Percentiles rank a stretch among this genome's conserved stretches.
These are phyloP conservation scores for Dictyostelium discoideum DNA, from an alignment of 78 protist genomes.

Conservation along the genomic window DNA sequence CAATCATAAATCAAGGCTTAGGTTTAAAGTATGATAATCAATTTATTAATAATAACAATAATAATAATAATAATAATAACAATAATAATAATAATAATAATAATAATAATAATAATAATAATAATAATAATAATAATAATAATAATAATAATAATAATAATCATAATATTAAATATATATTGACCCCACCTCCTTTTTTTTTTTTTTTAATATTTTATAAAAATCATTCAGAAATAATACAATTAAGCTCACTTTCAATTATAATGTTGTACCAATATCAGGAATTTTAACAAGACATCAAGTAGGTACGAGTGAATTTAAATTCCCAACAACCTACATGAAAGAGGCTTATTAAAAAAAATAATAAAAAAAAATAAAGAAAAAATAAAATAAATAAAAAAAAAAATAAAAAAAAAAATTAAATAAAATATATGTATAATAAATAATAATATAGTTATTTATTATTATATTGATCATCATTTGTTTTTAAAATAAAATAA, in stretches of 20 bases:
- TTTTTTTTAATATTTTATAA: neutral
- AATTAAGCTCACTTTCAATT: conserved; percentile 47
- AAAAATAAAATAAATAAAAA: neutral
- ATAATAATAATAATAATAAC: neutral
- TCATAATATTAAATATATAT: neutral
- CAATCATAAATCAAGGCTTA: conserved; percentile 13
- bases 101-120: too few species aligned
- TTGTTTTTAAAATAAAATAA: too few species aligned
- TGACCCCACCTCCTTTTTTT: neutral
- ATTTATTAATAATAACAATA: neutral
- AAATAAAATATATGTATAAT: too few species aligned
- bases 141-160: neutral
- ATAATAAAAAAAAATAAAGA: neutral
- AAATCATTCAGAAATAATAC: conserved; percentile 1
- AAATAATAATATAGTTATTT: too few species aligned
- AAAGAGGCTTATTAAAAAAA: neutral
- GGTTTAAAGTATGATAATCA: conserved; percentile 31
- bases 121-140: too few species aligned
- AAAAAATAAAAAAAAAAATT: neutral
- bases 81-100: too few species aligned
- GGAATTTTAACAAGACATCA: conserved; percentile 50
- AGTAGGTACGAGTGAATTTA: conserved; percentile 41
- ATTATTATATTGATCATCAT: too few species aligned
- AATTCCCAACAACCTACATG: neutral
- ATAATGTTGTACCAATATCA: conserved; percentile 65